Conservation (phyloP, 768 basidiomycete species). For the Amyloporia xantha region DNA sequence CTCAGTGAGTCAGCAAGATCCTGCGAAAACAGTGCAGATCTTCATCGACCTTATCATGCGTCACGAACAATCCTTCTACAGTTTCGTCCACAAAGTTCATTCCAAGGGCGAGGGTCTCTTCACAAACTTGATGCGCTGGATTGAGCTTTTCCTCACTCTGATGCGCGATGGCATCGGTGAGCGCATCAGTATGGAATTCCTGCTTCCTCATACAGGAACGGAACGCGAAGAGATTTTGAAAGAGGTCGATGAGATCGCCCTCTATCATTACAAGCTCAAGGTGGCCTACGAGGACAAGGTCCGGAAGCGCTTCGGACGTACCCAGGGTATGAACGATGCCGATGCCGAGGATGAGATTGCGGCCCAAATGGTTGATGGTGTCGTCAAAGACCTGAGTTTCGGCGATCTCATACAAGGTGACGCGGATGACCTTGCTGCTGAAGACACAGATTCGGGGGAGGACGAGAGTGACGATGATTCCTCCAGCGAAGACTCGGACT, state of each 20-base stretch:
- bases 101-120: constrained; percentile 94
- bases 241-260: constrained; percentile 85
- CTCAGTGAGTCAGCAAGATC: constrained; percentile 82
- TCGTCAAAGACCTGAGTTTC: constrained; percentile 78
- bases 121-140: constrained; percentile 92
- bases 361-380: constrained; percentile 68
- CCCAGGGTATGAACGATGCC: constrained; percentile 40
- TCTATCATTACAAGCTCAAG: constrained; percentile 94
- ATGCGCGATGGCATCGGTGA: constrained; percentile 83
- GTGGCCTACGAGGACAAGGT: constrained; percentile 89
- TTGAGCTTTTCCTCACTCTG: constrained; percentile 88
- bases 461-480: constrained; percentile 41
- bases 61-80: constrained; percentile 94
- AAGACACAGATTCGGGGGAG: constrained; percentile 44
- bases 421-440: constrained; percentile 74
- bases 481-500: constrained; percentile 24
- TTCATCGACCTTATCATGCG: constrained; percentile 92
- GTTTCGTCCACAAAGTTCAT: constrained; percentile 97
- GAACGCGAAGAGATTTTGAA: constrained; percentile 72
- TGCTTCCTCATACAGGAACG: constrained; percentile 76
- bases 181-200: constrained; percentile 74
- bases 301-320: constrained; percentile 73
- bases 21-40: constrained; percentile 78
- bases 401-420: constrained; percentile 74
- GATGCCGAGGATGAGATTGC: constrained; percentile 82